These are phyloP conservation scores for Acephala macrosclerotiorum DNA, from an alignment of 2,329 filamentous ascomycete genomes.

Conservation along the genomic window DNA sequence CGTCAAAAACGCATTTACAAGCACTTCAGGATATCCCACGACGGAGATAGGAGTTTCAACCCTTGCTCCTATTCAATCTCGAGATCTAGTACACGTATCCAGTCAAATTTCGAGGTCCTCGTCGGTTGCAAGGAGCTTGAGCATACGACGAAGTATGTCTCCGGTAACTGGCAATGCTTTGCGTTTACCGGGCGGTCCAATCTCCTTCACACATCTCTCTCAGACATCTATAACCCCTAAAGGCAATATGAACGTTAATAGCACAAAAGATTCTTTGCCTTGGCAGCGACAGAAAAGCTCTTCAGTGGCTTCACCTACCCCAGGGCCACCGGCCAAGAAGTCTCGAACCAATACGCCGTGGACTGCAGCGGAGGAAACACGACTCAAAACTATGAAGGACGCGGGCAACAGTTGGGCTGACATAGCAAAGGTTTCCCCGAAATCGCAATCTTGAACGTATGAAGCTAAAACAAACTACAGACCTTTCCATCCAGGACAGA, in stretches of 20 bases:
- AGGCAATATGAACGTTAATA: neutral
- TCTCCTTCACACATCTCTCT: neutral
- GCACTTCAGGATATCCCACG: neutral
- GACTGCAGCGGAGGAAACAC: constrained; percentile 92
- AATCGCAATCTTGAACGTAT: neutral
- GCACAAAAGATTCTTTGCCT: neutral
- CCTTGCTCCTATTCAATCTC: neutral
- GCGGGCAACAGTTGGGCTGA: constrained; percentile 95
- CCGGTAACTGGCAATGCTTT: neutral
- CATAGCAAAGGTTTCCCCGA: constrained; percentile 83
- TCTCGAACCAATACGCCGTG: constrained; percentile 98
- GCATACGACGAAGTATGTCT: neutral
- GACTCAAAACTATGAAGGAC: constrained; percentile 93
- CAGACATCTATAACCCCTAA: too few relatives aligned
- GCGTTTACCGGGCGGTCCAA: neutral
- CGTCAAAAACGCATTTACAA: neutral
- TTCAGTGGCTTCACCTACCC: constrained; percentile 46
- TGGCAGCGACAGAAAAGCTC: constrained; percentile 27
- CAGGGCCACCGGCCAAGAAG: constrained; percentile 75
- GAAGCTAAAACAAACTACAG: constrained; percentile 52
- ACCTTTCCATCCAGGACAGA: constrained; percentile 93
- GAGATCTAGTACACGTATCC: neutral
- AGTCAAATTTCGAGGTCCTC: neutral
- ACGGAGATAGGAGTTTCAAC: neutral
- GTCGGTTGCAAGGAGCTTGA: neutral